Percentiles rank a stretch among this genome's conserved stretches.
Evolutionary conservation across 192 early-diverging fungal species (phyloP).

Genomic region (Lobosporangium transversale): DNA sequence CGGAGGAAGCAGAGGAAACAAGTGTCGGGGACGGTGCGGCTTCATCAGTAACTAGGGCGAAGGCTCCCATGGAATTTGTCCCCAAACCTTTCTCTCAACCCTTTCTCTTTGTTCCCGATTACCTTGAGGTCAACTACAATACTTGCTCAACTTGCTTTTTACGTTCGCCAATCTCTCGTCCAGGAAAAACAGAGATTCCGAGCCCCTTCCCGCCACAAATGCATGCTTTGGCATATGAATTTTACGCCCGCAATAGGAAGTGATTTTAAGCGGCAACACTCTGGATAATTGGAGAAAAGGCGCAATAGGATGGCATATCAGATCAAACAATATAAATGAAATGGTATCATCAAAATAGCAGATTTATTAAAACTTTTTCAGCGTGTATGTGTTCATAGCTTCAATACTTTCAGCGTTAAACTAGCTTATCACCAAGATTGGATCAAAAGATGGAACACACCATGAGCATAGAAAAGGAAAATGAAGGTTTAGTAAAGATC

Average conservation of each 20-base stretch:
- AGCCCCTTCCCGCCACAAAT: slow-evolving; percentile 91
- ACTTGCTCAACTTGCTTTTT: slow-evolving; percentile 91
- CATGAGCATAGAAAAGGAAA: too few species aligned
- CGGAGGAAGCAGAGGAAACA: slow-evolving; percentile 18
- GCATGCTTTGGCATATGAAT: slow-evolving; percentile 93
- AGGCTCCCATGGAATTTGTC: slow-evolving; percentile 63
- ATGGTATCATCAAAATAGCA: too few species aligned
- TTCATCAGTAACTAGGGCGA: neutral
- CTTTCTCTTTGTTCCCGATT: slow-evolving; percentile 95
- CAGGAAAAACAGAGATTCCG: slow-evolving; percentile 88
- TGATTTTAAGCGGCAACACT: slow-evolving; percentile 16
- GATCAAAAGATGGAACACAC: too few species aligned
- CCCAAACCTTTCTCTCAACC: slow-evolving; percentile 85
- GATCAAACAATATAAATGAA: too few species aligned
- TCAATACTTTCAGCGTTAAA: too few species aligned
- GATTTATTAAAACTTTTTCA: too few species aligned
- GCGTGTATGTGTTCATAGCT: too few species aligned
- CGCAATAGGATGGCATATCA: too few species aligned
- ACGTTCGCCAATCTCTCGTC: slow-evolving; percentile 87
- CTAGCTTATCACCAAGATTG: too few species aligned
- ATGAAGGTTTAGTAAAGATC: slow-evolving; percentile 6
- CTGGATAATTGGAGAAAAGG: too few species aligned
- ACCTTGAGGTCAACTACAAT: slow-evolving; percentile 97
- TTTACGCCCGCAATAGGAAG: slow-evolving; percentile 76
- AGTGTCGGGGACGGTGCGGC: slow-evolving; percentile 1